phyloP scores from a whole-genome alignment of 441 rosid species.

The Aleurites moluccanus region DNA sequence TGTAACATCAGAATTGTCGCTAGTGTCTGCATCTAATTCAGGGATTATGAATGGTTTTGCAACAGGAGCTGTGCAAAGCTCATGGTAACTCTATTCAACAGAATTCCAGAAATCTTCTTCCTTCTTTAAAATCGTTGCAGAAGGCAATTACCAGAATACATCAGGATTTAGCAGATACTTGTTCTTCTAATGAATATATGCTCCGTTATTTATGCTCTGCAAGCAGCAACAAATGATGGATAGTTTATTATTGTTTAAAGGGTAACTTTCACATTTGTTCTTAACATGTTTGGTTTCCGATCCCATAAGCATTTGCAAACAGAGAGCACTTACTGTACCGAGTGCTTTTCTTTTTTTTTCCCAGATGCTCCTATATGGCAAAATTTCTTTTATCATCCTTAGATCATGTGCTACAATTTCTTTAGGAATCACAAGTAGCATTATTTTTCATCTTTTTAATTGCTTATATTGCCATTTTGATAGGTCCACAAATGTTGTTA shows the following conservation, averaged over 20 bases:
- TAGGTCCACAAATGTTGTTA: neutral
- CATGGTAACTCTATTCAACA: conserved; percentile 82
- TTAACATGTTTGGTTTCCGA: too few species aligned
- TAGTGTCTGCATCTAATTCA: neutral
- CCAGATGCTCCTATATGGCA: neutral
- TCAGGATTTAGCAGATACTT: conserved; percentile 89
- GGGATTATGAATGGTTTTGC: conserved; percentile 11
- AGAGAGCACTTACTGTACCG: neutral
- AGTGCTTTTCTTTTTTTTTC: neutral
- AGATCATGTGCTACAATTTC: neutral
- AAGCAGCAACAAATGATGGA: conserved; percentile 31
- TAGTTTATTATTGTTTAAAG: neutral
- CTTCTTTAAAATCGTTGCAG: conserved; percentile 78
- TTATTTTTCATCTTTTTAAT: neutral
- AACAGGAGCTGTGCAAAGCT: conserved; percentile 81
- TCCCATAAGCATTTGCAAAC: neutral
- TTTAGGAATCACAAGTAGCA: neutral
- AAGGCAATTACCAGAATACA: conserved; percentile 84
- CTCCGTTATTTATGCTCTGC: conserved; percentile 79
- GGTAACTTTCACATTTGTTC: too few species aligned
- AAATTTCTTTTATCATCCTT: neutral
- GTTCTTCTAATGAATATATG: conserved; percentile 87
- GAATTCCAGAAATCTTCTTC: conserved; percentile 75
- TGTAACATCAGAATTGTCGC: neutral
- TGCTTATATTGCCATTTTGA: neutral